These are phyloP conservation scores for Claviceps arundinis DNA, from an alignment of 2,329 filamentous ascomycete species.

Conservation along the genomic window DNA sequence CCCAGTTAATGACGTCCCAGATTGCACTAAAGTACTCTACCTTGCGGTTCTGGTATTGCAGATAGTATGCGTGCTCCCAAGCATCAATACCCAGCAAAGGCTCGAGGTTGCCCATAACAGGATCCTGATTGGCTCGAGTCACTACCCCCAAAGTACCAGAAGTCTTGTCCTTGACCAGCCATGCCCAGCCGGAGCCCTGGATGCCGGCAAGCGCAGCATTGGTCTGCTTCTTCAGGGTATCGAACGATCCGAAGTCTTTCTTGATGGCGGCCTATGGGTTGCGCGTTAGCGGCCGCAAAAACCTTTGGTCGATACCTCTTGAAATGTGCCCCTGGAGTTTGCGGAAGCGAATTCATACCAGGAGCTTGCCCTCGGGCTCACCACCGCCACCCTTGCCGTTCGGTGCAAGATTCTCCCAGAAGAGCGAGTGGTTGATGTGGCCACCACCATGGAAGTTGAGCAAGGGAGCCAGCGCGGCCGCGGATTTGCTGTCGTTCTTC, in stretches of 20 bases:
- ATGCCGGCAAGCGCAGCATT: slow-evolving; percentile 57
- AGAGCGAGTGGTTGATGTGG: slow-evolving; percentile 76
- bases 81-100: slow-evolving; percentile 84
- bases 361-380: slow-evolving; percentile 47
- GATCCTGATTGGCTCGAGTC: slow-evolving; percentile 77
- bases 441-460: slow-evolving; percentile 76
- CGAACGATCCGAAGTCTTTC: slow-evolving; percentile 53
- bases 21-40: slow-evolving; percentile 88
- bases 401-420: slow-evolving; percentile 72
- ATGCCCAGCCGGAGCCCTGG: slow-evolving; percentile 83
- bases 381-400: slow-evolving; percentile 49
- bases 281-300: neutral
- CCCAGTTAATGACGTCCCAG: slow-evolving; percentile 96
- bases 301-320: slow-evolving; percentile 15
- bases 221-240: slow-evolving; percentile 52
- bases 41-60: slow-evolving; percentile 95
- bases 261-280: slow-evolving; percentile 40
- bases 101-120: slow-evolving; percentile 68
- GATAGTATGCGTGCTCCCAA: slow-evolving; percentile 93
- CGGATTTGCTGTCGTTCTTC: slow-evolving; percentile 44
- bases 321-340: slow-evolving; percentile 4
- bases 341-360: slow-evolving; percentile 20
- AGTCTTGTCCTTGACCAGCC: slow-evolving; percentile 62
- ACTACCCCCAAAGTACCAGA: slow-evolving; percentile 49
- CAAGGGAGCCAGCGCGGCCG: slow-evolving; percentile 35